phyloP scores from a whole-genome alignment of 768 basidiomycete species.

The Lactifluus echinatus region DNA sequence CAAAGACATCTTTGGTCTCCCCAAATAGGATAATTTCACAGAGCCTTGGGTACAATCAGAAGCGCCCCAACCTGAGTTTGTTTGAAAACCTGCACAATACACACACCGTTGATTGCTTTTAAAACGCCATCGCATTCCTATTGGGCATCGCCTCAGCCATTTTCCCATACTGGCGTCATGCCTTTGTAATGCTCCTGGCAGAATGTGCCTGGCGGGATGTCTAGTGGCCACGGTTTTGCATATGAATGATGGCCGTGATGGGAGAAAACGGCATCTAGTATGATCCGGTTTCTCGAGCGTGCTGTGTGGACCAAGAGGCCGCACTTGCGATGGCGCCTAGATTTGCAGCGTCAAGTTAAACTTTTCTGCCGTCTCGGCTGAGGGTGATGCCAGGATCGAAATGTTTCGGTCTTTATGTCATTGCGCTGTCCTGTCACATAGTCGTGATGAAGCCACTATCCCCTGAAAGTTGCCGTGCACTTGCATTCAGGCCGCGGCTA shows the following conservation, averaged over 20 bases:
- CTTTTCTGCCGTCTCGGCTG: background rate
- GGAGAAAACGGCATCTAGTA: background rate
- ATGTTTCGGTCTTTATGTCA: no score
- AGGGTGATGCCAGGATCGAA: no score
- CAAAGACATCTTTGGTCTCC: constrained; percentile 43
- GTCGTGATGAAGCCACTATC: background rate
- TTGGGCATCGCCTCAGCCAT: background rate
- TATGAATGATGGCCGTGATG: background rate
- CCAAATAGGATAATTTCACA: constrained; percentile 15
- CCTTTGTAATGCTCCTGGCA: background rate
- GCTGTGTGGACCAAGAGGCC: background rate
- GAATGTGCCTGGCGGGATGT: background rate
- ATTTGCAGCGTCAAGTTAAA: background rate
- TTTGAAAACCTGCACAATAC: background rate
- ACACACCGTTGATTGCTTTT: background rate
- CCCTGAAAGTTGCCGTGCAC: background rate
- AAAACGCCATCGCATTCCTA: background rate
- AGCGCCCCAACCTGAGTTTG: background rate
- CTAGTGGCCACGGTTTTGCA: background rate
- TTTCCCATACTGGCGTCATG: background rate
- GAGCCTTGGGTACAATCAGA: background rate
- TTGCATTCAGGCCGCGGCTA: background rate
- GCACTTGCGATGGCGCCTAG: background rate
- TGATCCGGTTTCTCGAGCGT: background rate
- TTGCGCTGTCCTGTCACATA: background rate